These are phyloP conservation scores for Penicillium pancosmium DNA, from an alignment of 495 filamentous ascomycete genomes.

Conservation along the genomic window DNA sequence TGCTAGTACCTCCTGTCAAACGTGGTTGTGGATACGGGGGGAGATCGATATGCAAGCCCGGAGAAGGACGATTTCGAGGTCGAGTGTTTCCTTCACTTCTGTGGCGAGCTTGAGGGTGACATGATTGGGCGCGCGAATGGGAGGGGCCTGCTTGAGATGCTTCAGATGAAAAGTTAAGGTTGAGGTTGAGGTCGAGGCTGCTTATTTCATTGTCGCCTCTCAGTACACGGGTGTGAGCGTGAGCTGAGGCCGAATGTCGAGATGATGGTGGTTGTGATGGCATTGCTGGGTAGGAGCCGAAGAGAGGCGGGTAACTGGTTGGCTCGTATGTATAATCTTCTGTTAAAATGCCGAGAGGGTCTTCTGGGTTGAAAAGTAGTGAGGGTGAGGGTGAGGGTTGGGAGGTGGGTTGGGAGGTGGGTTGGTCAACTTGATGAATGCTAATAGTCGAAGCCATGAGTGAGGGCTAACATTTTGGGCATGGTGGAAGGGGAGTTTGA, in stretches of 20 bases:
- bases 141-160: background rate
- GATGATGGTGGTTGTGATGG: background rate
- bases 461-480: background rate
- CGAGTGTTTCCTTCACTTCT: background rate
- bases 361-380: background rate
- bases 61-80: background rate
- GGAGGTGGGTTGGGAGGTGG: background rate
- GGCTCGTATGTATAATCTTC: background rate
- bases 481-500: background rate
- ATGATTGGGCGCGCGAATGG: background rate
- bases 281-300: background rate
- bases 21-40: background rate
- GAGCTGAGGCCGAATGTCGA: background rate
- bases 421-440: background rate
- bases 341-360: conserved; percentile 1
- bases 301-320: background rate
- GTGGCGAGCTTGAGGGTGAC: background rate
- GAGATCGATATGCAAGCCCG: background rate
- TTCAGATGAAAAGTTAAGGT: conserved; percentile 17
- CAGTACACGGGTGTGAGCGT: background rate
- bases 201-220: conserved; percentile 34
- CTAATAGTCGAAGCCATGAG: background rate
- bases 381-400: conserved; percentile 4
- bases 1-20: too few relatives aligned
- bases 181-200: conserved; percentile 32